Percentiles rank a stretch among this genome's conserved stretches.
phyloP scores from a whole-genome alignment of 805 yeast species.

The Pichia cabralensis region DNA sequence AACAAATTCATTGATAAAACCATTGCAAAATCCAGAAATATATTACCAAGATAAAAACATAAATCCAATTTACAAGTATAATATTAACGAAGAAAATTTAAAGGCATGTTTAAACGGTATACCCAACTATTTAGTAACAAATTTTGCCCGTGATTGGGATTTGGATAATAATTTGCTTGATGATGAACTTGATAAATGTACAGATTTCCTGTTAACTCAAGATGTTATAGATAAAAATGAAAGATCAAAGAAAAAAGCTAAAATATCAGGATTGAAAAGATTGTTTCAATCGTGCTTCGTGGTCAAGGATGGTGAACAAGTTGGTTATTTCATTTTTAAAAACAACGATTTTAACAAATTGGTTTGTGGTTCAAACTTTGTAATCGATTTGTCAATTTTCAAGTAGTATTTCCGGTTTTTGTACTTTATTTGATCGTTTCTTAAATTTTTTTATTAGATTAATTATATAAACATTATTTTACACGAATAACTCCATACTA shows the following conservation, averaged over 20 bases:
- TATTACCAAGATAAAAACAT: slow-evolving; percentile 17
- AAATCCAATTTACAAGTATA: slow-evolving; percentile 21
- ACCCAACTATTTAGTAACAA: slow-evolving; percentile 13
- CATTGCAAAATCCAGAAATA: slow-evolving; percentile 16
- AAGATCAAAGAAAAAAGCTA: slow-evolving; percentile 19
- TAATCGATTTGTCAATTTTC: slow-evolving; percentile 7
- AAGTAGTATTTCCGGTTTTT: background rate
- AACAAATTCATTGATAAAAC: slow-evolving; percentile 11
- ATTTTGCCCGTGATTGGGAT: slow-evolving; percentile 21
- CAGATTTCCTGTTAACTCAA: slow-evolving; percentile 52
- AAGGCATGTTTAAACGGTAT: slow-evolving; percentile 4
- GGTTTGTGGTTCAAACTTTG: slow-evolving; percentile 16
- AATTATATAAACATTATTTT: no score
- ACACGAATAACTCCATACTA: no score
- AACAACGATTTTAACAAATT: slow-evolving; percentile 29
- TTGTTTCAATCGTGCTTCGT: slow-evolving; percentile 32
- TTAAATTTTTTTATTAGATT: no score
- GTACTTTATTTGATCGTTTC: no score
- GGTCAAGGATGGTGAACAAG: slow-evolving; percentile 22
- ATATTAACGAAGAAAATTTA: slow-evolving; percentile 16
- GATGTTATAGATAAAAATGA: slow-evolving; percentile 31
- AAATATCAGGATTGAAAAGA: slow-evolving; percentile 33
- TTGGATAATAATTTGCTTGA: slow-evolving; percentile 41
- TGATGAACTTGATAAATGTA: slow-evolving; percentile 47
- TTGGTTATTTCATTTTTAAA: slow-evolving; percentile 36